phyloP scores from a whole-genome alignment of 441 rosid species.

The Populus hybrid region DNA sequence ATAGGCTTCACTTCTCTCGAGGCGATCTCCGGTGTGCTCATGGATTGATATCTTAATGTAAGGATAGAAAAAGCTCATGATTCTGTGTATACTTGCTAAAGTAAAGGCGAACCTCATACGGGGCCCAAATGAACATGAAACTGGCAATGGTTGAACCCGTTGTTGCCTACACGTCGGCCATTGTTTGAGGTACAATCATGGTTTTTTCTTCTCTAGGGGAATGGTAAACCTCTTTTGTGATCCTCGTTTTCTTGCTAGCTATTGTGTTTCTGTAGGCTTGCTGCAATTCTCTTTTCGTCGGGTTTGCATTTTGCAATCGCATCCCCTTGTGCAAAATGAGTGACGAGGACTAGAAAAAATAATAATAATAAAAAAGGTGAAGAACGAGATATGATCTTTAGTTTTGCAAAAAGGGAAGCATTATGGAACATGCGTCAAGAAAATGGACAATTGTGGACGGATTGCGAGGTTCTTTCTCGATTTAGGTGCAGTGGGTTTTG shows the following conservation, averaged over 20 bases:
- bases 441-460: background rate
- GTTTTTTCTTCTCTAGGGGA: background rate
- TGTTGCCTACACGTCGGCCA: constrained; percentile 48
- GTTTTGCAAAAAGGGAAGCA: too few species aligned
- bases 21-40: constrained; percentile 48
- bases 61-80: constrained; percentile 40
- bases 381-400: background rate
- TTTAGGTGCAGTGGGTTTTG: background rate
- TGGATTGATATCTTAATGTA: constrained; percentile 51
- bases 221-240: background rate
- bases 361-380: background rate
- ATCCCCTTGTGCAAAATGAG: background rate
- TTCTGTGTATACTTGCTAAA: constrained; percentile 34
- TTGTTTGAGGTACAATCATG: constrained; percentile 27
- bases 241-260: background rate
- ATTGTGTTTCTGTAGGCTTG: background rate
- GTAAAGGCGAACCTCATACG: constrained; percentile 43
- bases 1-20: constrained; percentile 55
- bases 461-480: background rate
- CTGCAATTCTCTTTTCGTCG: background rate
- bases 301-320: background rate
- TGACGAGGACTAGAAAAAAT: too few species aligned
- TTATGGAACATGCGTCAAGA: too few species aligned
- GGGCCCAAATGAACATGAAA: constrained; percentile 64
- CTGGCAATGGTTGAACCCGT: constrained; percentile 59